These are phyloP conservation scores for Botrytis tulipae DNA, from an alignment of 2,329 filamentous ascomycete species.

Conservation along the genomic window DNA sequence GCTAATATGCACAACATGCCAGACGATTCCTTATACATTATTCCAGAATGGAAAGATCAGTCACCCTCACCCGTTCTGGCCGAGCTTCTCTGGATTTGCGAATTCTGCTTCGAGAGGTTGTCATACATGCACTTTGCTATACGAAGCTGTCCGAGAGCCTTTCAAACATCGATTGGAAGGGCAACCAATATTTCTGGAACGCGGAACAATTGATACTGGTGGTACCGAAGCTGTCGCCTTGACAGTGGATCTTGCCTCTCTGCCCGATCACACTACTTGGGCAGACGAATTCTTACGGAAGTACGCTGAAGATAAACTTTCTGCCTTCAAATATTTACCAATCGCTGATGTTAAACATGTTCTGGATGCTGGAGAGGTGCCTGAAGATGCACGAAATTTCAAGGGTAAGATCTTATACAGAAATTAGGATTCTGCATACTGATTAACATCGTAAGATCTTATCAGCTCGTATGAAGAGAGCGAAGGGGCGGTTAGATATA, in stretches of 20 bases:
- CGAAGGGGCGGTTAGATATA: neutral
- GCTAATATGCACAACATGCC: neutral
- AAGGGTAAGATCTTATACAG: neutral
- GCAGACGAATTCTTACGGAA: neutral
- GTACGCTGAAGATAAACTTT: neutral
- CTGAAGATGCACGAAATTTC: neutral
- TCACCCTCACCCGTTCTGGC: neutral
- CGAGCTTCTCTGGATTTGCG: neutral
- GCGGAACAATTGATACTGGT: neutral
- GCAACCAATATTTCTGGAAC: neutral
- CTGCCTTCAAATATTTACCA: neutral
- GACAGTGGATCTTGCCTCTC: neutral
- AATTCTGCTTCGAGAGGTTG: neutral
- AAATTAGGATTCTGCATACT: neutral
- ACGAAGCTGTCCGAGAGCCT: neutral
- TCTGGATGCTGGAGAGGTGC: neutral
- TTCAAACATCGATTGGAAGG: neutral
- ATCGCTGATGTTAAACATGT: neutral
- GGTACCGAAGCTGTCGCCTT: neutral
- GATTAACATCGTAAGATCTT: neutral
- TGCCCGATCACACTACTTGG: neutral
- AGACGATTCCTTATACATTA: neutral
- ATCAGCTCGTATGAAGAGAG: neutral
- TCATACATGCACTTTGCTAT: neutral
- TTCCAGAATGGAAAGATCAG: neutral